These are phyloP conservation scores for Botrytis tulipae DNA, from an alignment of 2,329 filamentous ascomycete species.

Conservation along the genomic window DNA sequence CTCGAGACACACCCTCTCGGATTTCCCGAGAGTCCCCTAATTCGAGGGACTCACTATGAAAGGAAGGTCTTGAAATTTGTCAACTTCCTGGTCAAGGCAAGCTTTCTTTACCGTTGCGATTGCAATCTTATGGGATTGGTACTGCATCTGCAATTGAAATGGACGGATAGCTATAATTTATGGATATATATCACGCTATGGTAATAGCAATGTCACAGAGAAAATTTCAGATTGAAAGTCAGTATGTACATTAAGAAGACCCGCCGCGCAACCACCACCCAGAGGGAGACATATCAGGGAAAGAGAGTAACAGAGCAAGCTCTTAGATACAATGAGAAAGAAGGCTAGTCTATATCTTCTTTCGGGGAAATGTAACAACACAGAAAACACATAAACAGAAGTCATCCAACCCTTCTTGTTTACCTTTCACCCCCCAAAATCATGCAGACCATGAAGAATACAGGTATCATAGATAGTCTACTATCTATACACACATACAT, in stretches of 20 bases:
- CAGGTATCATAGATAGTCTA: too few species aligned
- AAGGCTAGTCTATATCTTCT: too few species aligned
- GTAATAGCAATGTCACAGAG: neutral
- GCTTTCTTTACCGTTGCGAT: neutral
- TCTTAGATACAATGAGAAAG: neutral
- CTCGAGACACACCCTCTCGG: too few species aligned
- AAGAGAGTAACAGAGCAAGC: neutral
- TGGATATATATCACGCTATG: neutral
- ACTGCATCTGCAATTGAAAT: neutral
- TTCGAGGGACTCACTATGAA: neutral
- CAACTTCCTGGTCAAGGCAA: neutral
- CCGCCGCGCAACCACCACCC: rapidly evolving
- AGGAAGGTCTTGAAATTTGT: neutral
- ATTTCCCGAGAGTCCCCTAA: neutral
- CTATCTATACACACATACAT: too few species aligned
- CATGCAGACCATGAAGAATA: neutral
- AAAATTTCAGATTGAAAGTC: neutral
- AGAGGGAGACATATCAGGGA: neutral
- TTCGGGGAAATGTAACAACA: too few species aligned
- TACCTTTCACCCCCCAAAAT: neutral
- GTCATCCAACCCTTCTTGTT: too few species aligned
- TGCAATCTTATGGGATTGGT: neutral
- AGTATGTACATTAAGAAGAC: neutral
- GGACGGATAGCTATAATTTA: neutral
- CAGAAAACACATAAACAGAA: too few species aligned